Evolutionary conservation across 805 yeast species (phyloP).

Genomic region (Kluyveromyces lactis): DNA sequence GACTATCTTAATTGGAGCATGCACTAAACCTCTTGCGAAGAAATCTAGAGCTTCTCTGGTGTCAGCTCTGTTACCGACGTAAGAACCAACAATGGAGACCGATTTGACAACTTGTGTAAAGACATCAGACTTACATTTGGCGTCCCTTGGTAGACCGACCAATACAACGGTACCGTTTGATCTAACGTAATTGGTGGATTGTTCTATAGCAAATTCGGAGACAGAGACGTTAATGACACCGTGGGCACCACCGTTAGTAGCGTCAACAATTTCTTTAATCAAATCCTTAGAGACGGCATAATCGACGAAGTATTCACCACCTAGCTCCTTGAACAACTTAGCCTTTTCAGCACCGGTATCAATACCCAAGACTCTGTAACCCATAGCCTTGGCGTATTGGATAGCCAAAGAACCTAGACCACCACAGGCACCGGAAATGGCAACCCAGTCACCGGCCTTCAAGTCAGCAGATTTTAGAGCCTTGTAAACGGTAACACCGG

Average conservation of each 20-base stretch:
- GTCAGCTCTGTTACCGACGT: constrained; percentile 46
- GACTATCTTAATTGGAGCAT: constrained; percentile 66
- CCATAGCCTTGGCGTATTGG: constrained; percentile 74
- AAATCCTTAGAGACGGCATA: constrained; percentile 49
- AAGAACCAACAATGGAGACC: constrained; percentile 39
- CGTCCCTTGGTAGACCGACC: constrained; percentile 53
- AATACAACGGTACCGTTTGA: constrained; percentile 52
- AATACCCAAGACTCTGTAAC: constrained; percentile 60
- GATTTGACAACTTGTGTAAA: constrained; percentile 44
- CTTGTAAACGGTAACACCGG: constrained; percentile 87
- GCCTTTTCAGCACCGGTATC: constrained; percentile 64
- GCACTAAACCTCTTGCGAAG: constrained; percentile 62
- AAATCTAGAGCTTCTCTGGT: constrained; percentile 63
- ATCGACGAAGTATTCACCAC: constrained; percentile 58
- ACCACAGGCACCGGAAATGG: constrained; percentile 73
- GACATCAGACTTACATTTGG: constrained; percentile 38
- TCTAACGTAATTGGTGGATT: constrained; percentile 51
- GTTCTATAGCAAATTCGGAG: constrained; percentile 56
- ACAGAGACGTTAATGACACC: constrained; percentile 72
- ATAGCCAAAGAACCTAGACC: constrained; percentile 69
- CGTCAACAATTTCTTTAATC: constrained; percentile 43
- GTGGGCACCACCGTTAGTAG: constrained; percentile 69
- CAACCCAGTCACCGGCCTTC: constrained; percentile 66
- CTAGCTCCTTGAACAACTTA: constrained; percentile 43
- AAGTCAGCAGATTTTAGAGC: constrained; percentile 75